Conservation (phyloP, 257 asterid genomes). For the Nicotiana tabacum region DNA sequence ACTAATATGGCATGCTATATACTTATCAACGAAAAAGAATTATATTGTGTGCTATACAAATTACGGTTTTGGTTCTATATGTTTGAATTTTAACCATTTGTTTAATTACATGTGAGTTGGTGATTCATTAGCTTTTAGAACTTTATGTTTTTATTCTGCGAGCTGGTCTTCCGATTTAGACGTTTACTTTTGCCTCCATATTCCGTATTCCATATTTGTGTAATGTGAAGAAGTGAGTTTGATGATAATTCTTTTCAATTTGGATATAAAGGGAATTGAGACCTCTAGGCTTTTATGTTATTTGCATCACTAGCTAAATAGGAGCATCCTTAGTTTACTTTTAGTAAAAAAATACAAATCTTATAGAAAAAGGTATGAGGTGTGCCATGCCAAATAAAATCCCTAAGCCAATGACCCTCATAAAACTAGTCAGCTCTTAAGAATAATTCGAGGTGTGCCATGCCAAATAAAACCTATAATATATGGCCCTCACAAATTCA, state of each 20-base stretch:
- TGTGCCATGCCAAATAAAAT: no score
- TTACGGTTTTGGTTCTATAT: not conserved
- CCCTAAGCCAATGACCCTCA: no score
- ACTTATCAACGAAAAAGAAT: not conserved
- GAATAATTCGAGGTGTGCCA: no score
- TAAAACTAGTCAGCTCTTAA: no score
- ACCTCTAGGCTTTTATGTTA: not conserved
- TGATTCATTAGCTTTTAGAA: not conserved
- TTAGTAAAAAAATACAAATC: no score
- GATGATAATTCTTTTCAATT: not conserved
- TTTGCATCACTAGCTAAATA: slow-evolving; percentile 1
- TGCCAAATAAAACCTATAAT: no score
- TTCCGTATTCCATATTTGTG: not conserved
- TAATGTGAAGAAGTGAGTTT: not conserved
- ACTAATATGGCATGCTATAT: not conserved
- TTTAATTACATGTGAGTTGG: not conserved
- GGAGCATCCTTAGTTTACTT: no score
- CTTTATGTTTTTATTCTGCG: not conserved
- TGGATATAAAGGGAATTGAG: not conserved
- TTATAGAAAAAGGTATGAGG: no score
- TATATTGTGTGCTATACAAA: not conserved
- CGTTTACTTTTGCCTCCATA: not conserved
- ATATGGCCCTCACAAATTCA: no score
- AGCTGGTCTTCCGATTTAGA: slow-evolving; percentile 2
- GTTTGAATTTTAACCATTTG: not conserved